A percentile compares a stretch with the other conserved stretches of the same genome.
Conservation (phyloP, 176 grass and related monocot genomes). For the sorghum (Sorghum bicolor) region Sorghum_bicolor_NCBIv3 NC_012873.2:5868501-5869000, state of each 20-base stretch:
- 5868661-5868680: conserved; percentile 12
- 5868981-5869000: too few relatives aligned
- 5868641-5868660: background rate
- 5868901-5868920: too few relatives aligned
- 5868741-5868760: conserved; percentile 45
- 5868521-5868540: conserved; percentile 52
- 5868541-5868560: conserved; percentile 34
- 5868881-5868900: too few relatives aligned
- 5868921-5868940: too few relatives aligned
- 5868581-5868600: conserved; percentile 26
- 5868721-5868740: conserved; percentile 11
- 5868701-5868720: conserved; percentile 51
- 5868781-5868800: too few relatives aligned
- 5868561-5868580: conserved; percentile 25
- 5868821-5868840: too few relatives aligned
- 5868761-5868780: too few relatives aligned
- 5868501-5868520: conserved; percentile 40
- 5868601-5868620: conserved; percentile 29
- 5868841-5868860: too few relatives aligned
- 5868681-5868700: conserved; percentile 60
- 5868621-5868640: background rate
- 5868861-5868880: too few relatives aligned
- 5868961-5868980: too few relatives aligned
- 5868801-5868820: too few relatives aligned
- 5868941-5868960: too few relatives aligned